Evolutionary conservation across 306 rosid genomes (phyloP).

Genomic region (Quercus alba): DNA sequence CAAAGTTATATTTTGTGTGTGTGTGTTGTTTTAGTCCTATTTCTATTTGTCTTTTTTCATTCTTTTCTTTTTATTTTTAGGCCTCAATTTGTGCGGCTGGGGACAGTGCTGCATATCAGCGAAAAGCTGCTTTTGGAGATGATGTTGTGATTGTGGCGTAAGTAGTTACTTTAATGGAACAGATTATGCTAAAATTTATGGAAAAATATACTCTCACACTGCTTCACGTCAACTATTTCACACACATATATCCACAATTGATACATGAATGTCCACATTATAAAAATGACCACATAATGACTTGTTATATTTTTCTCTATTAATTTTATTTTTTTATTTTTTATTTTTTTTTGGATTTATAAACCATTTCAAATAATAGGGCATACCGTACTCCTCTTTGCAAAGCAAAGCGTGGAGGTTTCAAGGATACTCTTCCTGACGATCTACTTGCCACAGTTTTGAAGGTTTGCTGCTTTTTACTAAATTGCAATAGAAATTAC

Average conservation of each 20-base stretch:
- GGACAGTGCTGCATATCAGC: constrained; percentile 34
- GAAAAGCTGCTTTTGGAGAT: constrained; percentile 53
- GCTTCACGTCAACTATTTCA: no score
- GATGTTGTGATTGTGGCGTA: constrained; percentile 93
- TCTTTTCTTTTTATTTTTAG: constrained; percentile 21
- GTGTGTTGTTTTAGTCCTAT: no score
- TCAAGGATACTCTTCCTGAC: constrained; percentile 88
- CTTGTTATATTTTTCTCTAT: background rate
- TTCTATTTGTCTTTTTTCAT: no score
- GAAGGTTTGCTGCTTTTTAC: constrained; percentile 45
- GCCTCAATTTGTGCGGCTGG: constrained; percentile 68
- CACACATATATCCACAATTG: no score
- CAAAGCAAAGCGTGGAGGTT: constrained; percentile 80
- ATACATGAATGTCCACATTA: no score
- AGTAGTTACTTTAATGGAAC: constrained; percentile 17
- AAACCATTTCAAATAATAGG: constrained; percentile 28
- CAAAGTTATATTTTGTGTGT: no score
- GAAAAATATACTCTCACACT: no score
- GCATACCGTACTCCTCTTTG: constrained; percentile 87
- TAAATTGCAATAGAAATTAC: background rate
- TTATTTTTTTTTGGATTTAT: constrained; percentile 1
- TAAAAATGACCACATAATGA: no score
- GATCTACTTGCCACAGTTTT: constrained; percentile 84
- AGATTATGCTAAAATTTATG: no score
- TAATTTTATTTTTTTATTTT: background rate